phyloP scores from a whole-genome alignment of 2,329 filamentous ascomycete species.

The Fusarium sp. region DNA sequence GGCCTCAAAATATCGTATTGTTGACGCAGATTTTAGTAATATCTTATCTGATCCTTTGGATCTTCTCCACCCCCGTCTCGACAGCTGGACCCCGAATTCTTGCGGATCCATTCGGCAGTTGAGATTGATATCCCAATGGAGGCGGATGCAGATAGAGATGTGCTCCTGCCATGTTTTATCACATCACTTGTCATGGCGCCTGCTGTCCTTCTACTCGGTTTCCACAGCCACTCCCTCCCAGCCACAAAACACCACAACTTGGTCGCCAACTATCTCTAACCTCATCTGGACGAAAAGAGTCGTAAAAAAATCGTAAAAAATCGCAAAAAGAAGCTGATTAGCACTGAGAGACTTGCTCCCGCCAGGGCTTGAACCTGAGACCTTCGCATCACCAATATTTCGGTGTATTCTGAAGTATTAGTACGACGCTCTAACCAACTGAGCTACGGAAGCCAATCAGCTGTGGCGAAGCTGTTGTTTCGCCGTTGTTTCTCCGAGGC shows the following conservation, averaged over 20 bases:
- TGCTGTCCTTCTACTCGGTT: too few relatives aligned
- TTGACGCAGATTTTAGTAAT: slow-evolving; percentile 12
- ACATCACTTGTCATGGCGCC: too few relatives aligned
- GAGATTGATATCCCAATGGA: slow-evolving; percentile 4
- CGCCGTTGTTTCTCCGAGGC: background rate
- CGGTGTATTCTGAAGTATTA: slow-evolving; percentile 40
- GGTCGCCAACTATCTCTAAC: background rate
- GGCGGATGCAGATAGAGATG: background rate
- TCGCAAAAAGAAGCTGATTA: slow-evolving; percentile 33
- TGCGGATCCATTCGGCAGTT: slow-evolving; percentile 8
- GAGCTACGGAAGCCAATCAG: slow-evolving; percentile 50
- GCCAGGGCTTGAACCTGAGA: slow-evolving; percentile 51
- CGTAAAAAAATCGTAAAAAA: background rate
- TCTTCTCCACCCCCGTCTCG: slow-evolving; percentile 12
- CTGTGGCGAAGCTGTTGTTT: background rate
- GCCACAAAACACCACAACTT: background rate
- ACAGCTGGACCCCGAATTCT: too few relatives aligned
- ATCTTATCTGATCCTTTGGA: slow-evolving; percentile 37
- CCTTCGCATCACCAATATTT: slow-evolving; percentile 48
- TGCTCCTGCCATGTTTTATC: background rate
- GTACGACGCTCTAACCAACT: slow-evolving; percentile 52
- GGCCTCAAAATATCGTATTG: slow-evolving; percentile 14
- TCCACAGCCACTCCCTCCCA: background rate
- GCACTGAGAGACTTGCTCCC: slow-evolving; percentile 45
- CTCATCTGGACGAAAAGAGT: background rate